A percentile compares a stretch with the other conserved stretches of the same genome.
Evolutionary conservation across 306 rosid species (phyloP).

Genomic region (Purshia tridentata): DNA sequence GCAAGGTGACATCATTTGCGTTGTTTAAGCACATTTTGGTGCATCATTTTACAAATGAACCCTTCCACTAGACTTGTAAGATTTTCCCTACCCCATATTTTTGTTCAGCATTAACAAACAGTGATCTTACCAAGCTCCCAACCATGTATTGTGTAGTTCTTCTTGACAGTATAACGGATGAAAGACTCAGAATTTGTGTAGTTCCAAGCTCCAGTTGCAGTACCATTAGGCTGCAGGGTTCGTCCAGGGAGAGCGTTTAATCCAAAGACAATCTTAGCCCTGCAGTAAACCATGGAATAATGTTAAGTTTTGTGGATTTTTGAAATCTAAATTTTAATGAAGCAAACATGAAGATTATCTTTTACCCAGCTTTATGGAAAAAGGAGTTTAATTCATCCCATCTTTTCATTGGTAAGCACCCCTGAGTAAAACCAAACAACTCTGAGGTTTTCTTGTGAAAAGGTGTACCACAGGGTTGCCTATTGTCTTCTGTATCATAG

Average conservation of each 20-base stretch:
- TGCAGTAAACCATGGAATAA: constrained; percentile 36
- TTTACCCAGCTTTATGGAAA: constrained; percentile 80
- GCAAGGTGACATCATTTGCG: too few species aligned
- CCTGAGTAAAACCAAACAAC: constrained; percentile 68
- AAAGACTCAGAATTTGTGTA: constrained; percentile 67
- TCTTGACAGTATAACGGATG: constrained; percentile 65
- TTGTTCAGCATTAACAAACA: background rate
- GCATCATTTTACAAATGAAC: too few species aligned
- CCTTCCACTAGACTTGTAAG: too few species aligned
- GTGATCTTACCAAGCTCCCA: constrained; percentile 87
- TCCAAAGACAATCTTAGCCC: constrained; percentile 84
- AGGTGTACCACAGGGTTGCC: constrained; percentile 45
- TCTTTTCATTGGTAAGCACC: constrained; percentile 78
- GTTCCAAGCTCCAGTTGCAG: constrained; percentile 76
- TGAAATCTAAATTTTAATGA: background rate
- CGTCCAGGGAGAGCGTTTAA: constrained; percentile 80
- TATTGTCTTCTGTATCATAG: constrained; percentile 61
- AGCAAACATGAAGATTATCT: constrained; percentile 11
- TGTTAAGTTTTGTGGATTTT: constrained; percentile 21
- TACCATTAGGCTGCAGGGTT: constrained; percentile 24
- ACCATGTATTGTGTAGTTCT: constrained; percentile 68
- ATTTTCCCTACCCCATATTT: too few species aligned
- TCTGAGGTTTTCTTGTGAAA: constrained; percentile 43
- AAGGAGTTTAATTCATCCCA: constrained; percentile 90
- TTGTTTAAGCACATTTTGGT: background rate